Evolutionary conservation across 352 stramenopile species (phyloP).

Genomic region (Albugo laibachii): DNA sequence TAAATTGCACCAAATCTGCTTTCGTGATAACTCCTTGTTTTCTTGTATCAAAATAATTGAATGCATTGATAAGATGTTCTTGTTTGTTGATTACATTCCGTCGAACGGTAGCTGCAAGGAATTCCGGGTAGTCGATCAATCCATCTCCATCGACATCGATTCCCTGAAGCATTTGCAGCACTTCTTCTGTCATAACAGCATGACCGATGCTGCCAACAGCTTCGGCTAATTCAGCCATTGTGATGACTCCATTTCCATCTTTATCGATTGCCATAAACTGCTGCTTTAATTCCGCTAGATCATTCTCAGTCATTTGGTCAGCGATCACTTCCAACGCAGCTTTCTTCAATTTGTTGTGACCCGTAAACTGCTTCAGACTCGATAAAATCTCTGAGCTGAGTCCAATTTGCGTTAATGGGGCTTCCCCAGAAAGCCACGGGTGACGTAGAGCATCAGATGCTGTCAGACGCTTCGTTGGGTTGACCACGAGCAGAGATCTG

Average conservation of each 20-base stretch:
- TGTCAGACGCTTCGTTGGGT: conserved; percentile 64
- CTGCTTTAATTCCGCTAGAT: conserved; percentile 9
- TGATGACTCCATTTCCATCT: conserved; percentile 16
- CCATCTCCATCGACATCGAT: conserved; percentile 19
- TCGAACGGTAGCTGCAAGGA: conserved; percentile 24
- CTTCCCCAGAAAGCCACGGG: conserved; percentile 5
- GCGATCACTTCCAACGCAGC: conserved; percentile 8
- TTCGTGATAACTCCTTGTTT: conserved; percentile 10
- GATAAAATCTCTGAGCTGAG: conserved; percentile 5
- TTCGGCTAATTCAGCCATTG: conserved; percentile 16
- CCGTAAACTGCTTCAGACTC: conserved; percentile 8
- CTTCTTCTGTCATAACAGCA: conserved; percentile 12
- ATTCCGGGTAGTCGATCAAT: conserved; percentile 17
- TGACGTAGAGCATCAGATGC: background rate
- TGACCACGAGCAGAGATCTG: conserved; percentile 80
- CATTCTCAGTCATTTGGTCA: conserved; percentile 6
- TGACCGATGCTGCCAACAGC: conserved; percentile 14
- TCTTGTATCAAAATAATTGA: conserved; percentile 11
- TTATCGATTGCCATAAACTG: conserved; percentile 6
- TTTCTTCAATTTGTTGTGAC: conserved; percentile 12
- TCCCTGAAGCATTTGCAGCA: conserved; percentile 14
- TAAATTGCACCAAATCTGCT: conserved; percentile 22
- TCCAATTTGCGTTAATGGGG: conserved; percentile 1
- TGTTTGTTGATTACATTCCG: conserved; percentile 6
- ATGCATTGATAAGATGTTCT: conserved; percentile 9